A percentile compares a stretch with the other conserved stretches of the same genome.
phyloP scores from a whole-genome alignment of 345 rosid species.

The Eucalyptus paniculata region DNA sequence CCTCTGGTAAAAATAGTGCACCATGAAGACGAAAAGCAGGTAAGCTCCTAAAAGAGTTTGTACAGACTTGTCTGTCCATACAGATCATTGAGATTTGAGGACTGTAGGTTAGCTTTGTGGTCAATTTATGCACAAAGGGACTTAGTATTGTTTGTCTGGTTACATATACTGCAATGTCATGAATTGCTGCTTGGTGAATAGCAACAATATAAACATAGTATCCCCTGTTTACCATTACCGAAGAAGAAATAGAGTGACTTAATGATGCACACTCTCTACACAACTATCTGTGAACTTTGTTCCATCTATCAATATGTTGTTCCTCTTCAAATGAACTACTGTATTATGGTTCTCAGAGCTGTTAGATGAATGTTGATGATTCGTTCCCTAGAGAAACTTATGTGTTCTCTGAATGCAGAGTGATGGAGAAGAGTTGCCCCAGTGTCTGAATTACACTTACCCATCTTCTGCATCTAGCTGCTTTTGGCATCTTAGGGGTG shows the following conservation, averaged over 20 bases:
- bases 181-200: neutral
- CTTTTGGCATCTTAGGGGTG: neutral
- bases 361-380: neutral
- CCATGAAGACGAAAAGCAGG: neutral
- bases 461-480: neutral
- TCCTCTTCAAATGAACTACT: neutral
- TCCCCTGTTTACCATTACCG: neutral
- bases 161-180: too few relatives aligned
- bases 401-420: neutral
- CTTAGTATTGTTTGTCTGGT: neutral
- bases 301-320: neutral
- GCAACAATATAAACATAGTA: neutral
- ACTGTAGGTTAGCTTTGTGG: neutral
- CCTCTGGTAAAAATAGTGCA: neutral
- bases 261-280: neutral
- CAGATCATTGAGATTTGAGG: neutral
- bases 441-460: neutral
- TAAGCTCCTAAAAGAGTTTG: neutral
- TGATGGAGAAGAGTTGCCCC: neutral
- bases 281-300: neutral
- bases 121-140: neutral
- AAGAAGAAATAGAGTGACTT: neutral
- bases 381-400: neutral
- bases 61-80: neutral
- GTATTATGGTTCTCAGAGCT: neutral